Evolutionary conservation across 225 moss, liverwort and hornwort species (phyloP).

Genomic region (Neckera pumila): DNA sequence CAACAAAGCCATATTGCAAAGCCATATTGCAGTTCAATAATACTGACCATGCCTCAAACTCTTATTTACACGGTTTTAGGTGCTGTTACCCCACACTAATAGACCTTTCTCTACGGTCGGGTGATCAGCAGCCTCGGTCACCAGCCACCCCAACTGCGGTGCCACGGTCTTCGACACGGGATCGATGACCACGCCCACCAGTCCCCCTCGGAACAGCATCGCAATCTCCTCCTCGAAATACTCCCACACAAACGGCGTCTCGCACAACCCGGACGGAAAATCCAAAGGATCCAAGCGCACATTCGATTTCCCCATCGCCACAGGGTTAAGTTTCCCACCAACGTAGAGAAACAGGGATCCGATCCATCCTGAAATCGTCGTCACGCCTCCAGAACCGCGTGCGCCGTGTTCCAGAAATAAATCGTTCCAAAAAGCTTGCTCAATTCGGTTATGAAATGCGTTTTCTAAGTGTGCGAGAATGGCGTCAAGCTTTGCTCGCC

Average conservation of each 20-base stretch:
- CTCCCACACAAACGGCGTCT: not conserved
- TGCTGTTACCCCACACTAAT: not conserved
- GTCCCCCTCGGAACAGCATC: not conserved
- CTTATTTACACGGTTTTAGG: not conserved
- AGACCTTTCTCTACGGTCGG: not conserved
- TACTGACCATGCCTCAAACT: not conserved
- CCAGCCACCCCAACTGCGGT: constrained; percentile 3
- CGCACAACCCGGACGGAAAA: not conserved
- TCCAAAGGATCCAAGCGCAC: not conserved
- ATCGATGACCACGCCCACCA: constrained; percentile 7
- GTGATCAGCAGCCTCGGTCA: not conserved
- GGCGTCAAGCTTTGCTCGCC: not conserved
- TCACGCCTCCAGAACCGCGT: not conserved
- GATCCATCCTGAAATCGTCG: constrained; percentile 4
- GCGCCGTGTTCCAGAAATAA: constrained; percentile 3
- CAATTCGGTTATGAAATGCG: not conserved
- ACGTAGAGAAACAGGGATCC: not conserved
- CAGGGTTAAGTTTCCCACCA: not conserved
- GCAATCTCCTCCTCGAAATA: not conserved
- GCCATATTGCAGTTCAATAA: not conserved
- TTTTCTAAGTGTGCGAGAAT: not conserved
- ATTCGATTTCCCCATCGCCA: not conserved
- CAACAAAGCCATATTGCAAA: not conserved
- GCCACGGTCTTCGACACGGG: not conserved
- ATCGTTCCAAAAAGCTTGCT: constrained; percentile 4